These are phyloP conservation scores for Dothiorella sarmentorum DNA, from an alignment of 2,329 filamentous ascomycete genomes.

Conservation along the genomic window DNA sequence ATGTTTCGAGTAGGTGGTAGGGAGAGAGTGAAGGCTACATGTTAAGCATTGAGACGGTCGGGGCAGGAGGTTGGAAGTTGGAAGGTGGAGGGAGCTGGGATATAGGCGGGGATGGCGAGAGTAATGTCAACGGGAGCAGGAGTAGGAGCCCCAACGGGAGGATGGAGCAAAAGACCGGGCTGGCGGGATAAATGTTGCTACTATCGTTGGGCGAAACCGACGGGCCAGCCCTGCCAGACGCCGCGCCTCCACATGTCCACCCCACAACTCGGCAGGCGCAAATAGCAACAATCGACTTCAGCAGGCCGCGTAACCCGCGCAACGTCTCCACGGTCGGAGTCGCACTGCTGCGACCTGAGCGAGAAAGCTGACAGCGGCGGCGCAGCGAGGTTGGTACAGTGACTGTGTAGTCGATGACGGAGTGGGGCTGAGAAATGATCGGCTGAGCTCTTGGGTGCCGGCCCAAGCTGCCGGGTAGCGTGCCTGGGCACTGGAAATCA, in stretches of 20 bases:
- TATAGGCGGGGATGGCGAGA: not conserved
- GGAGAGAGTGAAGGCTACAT: not conserved
- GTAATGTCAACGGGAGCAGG: not conserved
- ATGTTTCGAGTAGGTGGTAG: not conserved
- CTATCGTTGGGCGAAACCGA: not conserved
- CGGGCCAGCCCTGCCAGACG: not conserved
- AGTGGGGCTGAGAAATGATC: not conserved
- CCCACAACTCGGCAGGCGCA: not conserved
- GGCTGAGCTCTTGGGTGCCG: not conserved
- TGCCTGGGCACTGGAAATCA: not conserved
- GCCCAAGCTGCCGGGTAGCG: not conserved
- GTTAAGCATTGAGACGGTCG: not conserved
- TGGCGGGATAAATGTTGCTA: not conserved
- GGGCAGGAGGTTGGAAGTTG: not conserved
- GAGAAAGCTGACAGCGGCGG: not conserved
- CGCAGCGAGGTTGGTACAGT: too few relatives aligned
- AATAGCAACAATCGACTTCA: too few relatives aligned
- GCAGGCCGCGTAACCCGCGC: too few relatives aligned
- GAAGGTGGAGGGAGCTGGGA: not conserved
- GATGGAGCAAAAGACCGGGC: not conserved
- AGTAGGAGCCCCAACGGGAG: conserved; percentile 6
- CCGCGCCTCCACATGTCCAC: not conserved
- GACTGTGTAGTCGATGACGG: too few relatives aligned
- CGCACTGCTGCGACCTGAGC: not conserved
- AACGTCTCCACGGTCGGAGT: not conserved